These are phyloP conservation scores for Candida cerambycidarum DNA, from an alignment of 805 yeast species.

Conservation along the genomic window DNA sequence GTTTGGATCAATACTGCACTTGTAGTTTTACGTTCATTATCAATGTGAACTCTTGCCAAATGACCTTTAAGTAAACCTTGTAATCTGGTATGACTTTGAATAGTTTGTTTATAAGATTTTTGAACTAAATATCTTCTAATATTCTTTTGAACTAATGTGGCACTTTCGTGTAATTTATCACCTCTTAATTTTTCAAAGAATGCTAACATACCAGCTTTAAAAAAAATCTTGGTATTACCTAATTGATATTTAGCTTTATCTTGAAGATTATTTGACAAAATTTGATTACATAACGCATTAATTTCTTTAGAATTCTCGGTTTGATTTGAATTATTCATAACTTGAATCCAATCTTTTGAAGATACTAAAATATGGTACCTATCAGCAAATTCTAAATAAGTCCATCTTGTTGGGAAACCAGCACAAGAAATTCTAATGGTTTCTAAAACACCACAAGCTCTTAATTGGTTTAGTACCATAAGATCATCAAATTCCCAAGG, in stretches of 20 bases:
- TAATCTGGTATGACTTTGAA: constrained; percentile 50
- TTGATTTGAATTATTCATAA: constrained; percentile 38
- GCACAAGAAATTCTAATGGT: constrained; percentile 96
- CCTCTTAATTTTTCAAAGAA: constrained; percentile 82
- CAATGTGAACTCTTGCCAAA: constrained; percentile 54
- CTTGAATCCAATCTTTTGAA: constrained; percentile 65
- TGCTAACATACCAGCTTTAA: constrained; percentile 96
- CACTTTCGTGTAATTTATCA: constrained; percentile 73
- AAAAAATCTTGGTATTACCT: constrained; percentile 91
- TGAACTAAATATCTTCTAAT: constrained; percentile 66
- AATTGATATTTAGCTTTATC: constrained; percentile 75
- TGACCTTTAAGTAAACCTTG: constrained; percentile 70
- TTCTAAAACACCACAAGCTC: constrained; percentile 98
- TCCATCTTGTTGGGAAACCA: constrained; percentile 96
- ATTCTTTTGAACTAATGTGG: constrained; percentile 82
- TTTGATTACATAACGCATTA: constrained; percentile 64
- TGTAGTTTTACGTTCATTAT: constrained; percentile 51
- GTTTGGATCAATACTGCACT: constrained; percentile 78
- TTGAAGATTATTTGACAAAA: constrained; percentile 63
- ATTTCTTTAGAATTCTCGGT: constrained; percentile 53
- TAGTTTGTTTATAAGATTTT: constrained; percentile 54
- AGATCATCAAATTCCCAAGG: constrained; percentile 96
- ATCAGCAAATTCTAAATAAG: constrained; percentile 88
- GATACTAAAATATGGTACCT: constrained; percentile 82
- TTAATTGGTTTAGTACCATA: constrained; percentile 90